Conservation (phyloP, 768 basidiomycete species). For the Fomitopsis pulvina region DNA sequence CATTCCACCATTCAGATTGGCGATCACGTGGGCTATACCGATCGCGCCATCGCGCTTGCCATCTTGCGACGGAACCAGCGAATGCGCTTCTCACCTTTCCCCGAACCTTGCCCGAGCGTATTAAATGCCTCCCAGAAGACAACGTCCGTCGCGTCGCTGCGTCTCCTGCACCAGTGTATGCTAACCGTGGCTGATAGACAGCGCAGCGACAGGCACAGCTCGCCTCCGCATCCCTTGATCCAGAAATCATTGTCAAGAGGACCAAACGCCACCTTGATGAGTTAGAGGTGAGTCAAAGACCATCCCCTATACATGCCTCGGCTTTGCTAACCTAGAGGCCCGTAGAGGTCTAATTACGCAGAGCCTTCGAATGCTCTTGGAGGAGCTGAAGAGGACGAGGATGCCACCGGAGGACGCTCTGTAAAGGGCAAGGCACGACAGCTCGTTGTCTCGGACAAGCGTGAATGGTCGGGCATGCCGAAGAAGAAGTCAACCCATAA, state of each 20-base stretch:
- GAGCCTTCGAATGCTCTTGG: slow-evolving; percentile 42
- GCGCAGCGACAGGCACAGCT: slow-evolving; percentile 44
- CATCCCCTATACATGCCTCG: neutral
- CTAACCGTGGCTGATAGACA: slow-evolving; percentile 8
- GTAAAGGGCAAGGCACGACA: slow-evolving; percentile 68
- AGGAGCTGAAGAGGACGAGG: slow-evolving; percentile 36
- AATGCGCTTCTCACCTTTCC: too few species aligned
- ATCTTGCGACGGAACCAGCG: too few species aligned
- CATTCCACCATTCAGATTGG: neutral
- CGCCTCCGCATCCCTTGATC: slow-evolving; percentile 37
- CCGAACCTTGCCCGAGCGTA: neutral
- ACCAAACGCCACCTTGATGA: slow-evolving; percentile 76
- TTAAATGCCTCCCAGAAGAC: slow-evolving; percentile 5
- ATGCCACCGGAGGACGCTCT: slow-evolving; percentile 38
- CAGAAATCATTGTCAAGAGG: slow-evolving; percentile 69
- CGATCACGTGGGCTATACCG: neutral
- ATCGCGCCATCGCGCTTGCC: neutral
- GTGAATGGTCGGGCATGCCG: slow-evolving; percentile 46
- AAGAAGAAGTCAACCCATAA: slow-evolving; percentile 82
- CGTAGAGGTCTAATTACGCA: slow-evolving; percentile 71
- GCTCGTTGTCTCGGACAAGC: slow-evolving; percentile 61
- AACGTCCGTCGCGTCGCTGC: neutral
- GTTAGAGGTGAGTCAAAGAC: slow-evolving; percentile 54
- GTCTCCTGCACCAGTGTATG: neutral
- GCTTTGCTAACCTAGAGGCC: neutral